Evolutionary conservation across 495 filamentous ascomycete genomes (phyloP).

Genomic region (Neurospora tetrasperma): DNA sequence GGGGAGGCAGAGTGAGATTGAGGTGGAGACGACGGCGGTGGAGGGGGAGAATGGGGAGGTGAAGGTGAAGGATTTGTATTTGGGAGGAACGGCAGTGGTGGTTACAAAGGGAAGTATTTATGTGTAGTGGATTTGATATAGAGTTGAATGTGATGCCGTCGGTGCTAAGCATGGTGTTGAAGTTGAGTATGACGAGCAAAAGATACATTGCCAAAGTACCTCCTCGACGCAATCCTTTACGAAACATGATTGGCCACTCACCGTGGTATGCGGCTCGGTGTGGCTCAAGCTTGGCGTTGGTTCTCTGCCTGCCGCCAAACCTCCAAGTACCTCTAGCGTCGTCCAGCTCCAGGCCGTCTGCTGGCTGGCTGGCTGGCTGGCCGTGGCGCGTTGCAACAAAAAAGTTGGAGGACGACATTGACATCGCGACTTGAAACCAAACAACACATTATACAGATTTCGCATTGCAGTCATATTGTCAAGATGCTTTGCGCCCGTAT

Average conservation of each 20-base stretch:
- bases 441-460: neutral
- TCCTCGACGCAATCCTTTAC: neutral
- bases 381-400: conserved; percentile 3
- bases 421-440: conserved; percentile 1
- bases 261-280: conserved; percentile 1
- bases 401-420: conserved; percentile 13
- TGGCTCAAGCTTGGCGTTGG: neutral
- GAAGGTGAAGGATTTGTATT: conserved; percentile 37
- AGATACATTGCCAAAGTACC: neutral
- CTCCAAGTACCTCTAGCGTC: neutral
- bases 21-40: conserved; percentile 28
- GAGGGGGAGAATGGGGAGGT: conserved; percentile 25
- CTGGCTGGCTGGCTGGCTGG: neutral
- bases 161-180: neutral
- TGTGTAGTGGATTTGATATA: neutral
- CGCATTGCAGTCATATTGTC: neutral
- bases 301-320: conserved; percentile 2
- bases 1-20: conserved; percentile 53
- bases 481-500: conserved; percentile 68
- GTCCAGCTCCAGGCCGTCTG: neutral
- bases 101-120: conserved; percentile 43
- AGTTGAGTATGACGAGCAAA: neutral
- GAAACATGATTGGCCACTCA: neutral
- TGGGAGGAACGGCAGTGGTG: conserved; percentile 48
- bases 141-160: neutral